Conservation (phyloP, 2,329 filamentous ascomycete genomes). For the Penicillium fuscoglaucum region DNA sequence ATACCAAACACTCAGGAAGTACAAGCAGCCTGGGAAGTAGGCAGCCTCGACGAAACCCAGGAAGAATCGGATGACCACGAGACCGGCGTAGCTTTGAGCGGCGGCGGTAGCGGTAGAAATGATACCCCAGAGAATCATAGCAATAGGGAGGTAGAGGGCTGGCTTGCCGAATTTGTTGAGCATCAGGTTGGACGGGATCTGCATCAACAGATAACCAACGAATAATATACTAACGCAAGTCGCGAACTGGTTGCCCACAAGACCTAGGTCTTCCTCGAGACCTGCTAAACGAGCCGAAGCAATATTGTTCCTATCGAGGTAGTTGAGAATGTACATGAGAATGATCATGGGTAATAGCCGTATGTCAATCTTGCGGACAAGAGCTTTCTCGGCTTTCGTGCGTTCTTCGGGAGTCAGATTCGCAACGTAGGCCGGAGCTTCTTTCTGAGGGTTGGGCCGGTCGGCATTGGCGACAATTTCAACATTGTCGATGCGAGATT, state of each 20-base stretch:
- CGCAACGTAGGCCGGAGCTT: constrained; percentile 37
- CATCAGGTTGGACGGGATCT: constrained; percentile 54
- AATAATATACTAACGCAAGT: constrained; percentile 47
- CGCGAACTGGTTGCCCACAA: constrained; percentile 19
- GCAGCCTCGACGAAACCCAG: constrained; percentile 43
- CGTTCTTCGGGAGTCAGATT: constrained; percentile 56
- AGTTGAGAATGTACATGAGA: constrained; percentile 76
- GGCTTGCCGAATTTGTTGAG: constrained; percentile 54
- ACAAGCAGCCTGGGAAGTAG: constrained; percentile 45
- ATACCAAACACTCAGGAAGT: constrained; percentile 33
- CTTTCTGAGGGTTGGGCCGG: constrained; percentile 28
- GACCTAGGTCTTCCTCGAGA: constrained; percentile 33
- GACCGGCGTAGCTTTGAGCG: constrained; percentile 50
- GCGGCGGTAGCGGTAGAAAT: constrained; percentile 50
- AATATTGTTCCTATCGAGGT: constrained; percentile 63
- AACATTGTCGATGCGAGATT: constrained; percentile 26
- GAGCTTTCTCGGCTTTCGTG: constrained; percentile 53
- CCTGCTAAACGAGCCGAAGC: constrained; percentile 34
- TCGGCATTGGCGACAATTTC: constrained; percentile 29
- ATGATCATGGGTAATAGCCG: constrained; percentile 69
- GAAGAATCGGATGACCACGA: constrained; percentile 49
- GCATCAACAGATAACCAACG: constrained; percentile 65
- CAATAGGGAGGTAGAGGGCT: constrained; percentile 51
- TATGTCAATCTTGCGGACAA: constrained; percentile 70
- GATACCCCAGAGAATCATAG: constrained; percentile 63